These are phyloP conservation scores for Starmerella davenportii DNA, from an alignment of 805 yeast genomes.

Conservation along the genomic window DNA sequence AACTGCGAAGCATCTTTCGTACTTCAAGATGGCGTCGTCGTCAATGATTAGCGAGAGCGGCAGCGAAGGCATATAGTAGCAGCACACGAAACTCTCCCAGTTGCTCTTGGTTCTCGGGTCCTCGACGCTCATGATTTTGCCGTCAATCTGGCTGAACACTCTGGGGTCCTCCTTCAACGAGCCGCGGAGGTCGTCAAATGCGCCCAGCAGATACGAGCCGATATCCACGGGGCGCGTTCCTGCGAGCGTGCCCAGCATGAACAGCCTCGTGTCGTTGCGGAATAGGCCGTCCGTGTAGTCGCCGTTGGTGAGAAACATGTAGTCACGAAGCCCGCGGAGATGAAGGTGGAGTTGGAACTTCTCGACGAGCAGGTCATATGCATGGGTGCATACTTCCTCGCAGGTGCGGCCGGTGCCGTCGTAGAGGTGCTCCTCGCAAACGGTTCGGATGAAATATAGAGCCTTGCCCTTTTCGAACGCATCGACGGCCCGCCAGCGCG, in stretches of 20 bases:
- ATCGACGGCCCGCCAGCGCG: constrained; percentile 16
- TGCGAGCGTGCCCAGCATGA: constrained; percentile 4
- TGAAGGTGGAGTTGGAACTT: constrained; percentile 36
- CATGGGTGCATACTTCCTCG: constrained; percentile 34
- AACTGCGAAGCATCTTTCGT: constrained; percentile 67
- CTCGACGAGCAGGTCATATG: constrained; percentile 32
- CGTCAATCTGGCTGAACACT: not conserved
- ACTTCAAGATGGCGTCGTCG: constrained; percentile 30
- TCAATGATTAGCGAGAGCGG: constrained; percentile 44
- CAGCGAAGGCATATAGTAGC: constrained; percentile 32
- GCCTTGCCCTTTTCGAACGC: constrained; percentile 46
- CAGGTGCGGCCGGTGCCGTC: constrained; percentile 57
- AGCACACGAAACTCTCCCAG: constrained; percentile 13
- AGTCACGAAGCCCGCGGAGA: constrained; percentile 43
- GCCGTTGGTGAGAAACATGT: constrained; percentile 56
- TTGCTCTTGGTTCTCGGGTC: not conserved
- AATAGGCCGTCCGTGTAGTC: constrained; percentile 62
- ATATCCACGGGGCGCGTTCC: not conserved
- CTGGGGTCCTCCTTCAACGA: not conserved
- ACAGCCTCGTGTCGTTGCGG: constrained; percentile 7
- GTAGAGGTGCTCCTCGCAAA: constrained; percentile 39
- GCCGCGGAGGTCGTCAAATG: not conserved
- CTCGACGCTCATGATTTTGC: not conserved
- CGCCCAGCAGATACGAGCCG: not conserved
- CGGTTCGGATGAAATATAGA: constrained; percentile 40